phyloP scores from a whole-genome alignment of 441 rosid genomes.

The Pelargonium myrrhifolium region DNA sequence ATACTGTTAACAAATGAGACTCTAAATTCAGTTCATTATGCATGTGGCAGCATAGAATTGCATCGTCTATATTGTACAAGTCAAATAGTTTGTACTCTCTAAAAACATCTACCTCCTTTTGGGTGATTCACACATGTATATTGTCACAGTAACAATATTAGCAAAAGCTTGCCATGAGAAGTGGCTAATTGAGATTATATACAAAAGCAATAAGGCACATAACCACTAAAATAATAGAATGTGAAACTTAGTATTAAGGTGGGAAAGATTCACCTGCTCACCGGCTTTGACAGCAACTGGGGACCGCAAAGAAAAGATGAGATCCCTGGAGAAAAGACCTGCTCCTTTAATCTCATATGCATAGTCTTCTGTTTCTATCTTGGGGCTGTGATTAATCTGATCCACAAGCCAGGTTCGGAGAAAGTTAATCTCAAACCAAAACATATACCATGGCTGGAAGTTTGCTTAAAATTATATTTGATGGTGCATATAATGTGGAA shows the following conservation, averaged over 20 bases:
- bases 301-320: slow-evolving; percentile 68
- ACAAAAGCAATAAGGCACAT: neutral
- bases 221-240: slow-evolving; percentile 3
- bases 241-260: slow-evolving; percentile 13
- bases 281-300: slow-evolving; percentile 81
- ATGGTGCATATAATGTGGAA: neutral
- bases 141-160: no score
- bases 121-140: no score
- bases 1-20: neutral
- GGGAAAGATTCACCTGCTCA: slow-evolving; percentile 54
- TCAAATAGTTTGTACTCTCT: neutral
- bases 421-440: slow-evolving; percentile 22
- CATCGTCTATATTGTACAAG: no score
- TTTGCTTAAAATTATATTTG: slow-evolving; percentile 6
- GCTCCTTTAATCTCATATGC: slow-evolving; percentile 93
- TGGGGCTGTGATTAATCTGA: slow-evolving; percentile 83
- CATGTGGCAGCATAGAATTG: neutral
- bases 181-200: neutral
- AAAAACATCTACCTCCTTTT: neutral
- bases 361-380: slow-evolving; percentile 62
- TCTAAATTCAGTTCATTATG: neutral
- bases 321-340: slow-evolving; percentile 81
- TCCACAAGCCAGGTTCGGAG: slow-evolving; percentile 18
- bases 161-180: neutral
- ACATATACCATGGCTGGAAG: slow-evolving; percentile 9